Percentiles rank a stretch among this genome's conserved stretches.
Conservation (phyloP, 345 rosid genomes). For the Linum tenue region DNA sequence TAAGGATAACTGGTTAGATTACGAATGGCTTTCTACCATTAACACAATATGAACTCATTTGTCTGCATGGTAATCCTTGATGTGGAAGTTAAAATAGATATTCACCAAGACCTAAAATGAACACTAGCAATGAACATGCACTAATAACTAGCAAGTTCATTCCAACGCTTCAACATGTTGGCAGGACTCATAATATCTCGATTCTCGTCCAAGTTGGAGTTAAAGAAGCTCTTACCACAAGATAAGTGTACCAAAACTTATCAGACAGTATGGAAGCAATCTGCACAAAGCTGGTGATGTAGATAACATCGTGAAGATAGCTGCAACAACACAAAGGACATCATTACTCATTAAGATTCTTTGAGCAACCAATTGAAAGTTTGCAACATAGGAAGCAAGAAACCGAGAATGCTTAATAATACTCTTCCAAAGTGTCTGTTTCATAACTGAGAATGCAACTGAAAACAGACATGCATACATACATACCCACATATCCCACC, state of each 20-base stretch:
- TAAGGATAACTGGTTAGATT: background rate
- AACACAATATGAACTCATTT: too few relatives aligned
- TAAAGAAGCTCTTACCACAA: constrained; percentile 47
- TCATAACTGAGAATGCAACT: too few relatives aligned
- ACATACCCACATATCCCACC: constrained; percentile 81
- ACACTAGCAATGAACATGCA: too few relatives aligned
- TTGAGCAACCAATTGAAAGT: background rate
- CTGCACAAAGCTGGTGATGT: constrained; percentile 84
- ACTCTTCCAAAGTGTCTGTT: too few relatives aligned
- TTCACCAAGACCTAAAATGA: too few relatives aligned
- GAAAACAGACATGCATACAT: constrained; percentile 9
- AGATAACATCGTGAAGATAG: constrained; percentile 70
- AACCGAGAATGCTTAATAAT: too few relatives aligned
- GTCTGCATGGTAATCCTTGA: too few relatives aligned
- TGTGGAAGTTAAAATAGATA: too few relatives aligned
- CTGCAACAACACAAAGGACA: constrained; percentile 27
- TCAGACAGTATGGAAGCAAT: constrained; percentile 65
- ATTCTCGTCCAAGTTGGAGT: background rate
- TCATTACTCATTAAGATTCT: background rate
- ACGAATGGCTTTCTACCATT: too few relatives aligned
- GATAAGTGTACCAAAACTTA: constrained; percentile 74
- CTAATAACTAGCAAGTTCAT: too few relatives aligned
- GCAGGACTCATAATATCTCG: background rate
- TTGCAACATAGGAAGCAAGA: too few relatives aligned
- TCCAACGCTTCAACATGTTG: too few relatives aligned